Base-by-base conservation (phyloP, 108 stramenopile species). In the Chaetoceros tenuissimus region DNA sequence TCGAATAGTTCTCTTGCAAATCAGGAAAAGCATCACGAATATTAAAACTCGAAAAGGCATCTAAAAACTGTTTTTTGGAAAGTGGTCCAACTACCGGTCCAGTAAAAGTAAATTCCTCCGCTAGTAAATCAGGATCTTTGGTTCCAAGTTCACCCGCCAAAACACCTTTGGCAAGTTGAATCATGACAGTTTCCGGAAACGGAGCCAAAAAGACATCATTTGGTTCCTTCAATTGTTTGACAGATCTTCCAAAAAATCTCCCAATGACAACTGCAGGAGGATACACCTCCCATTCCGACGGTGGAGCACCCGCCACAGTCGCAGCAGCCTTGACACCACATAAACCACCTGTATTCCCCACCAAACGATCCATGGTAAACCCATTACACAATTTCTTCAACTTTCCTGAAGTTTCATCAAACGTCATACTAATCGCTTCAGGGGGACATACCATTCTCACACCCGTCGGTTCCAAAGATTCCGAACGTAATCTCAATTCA, bases 171-270 rank as follows among this genome's bases (percentile, higher is more conserved):
- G 78, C 81, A 3, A 82, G 64, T 31, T 74, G 67, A 31, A 79
- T 68, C 81, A 82, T 78, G 46, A 82, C 78, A 1, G 59, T 62
- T 29, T 77, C 77, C 24, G 81, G 81, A 53, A 79, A 82, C 5
- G 81, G 78, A 0, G 81, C 68, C 51, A 72, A 49, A 48, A 72
- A 60, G 0, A 49, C 48, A 13, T 63, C 59, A 0, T 54, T 60
- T 13, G 58, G 45, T 61, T 72, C 71, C 17, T n/a, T 16, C 10
- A 72, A 17, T 10, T 25, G 71, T 49, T 24, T 24, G 19, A 60
- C 27, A 5, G 64, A 59, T 10, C 71, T 48, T 43, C 64, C 71
- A 43, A 65, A 66, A 26, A 72, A 66, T 22, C 64, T 34, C 7
- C 49, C 25, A 25, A 54, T 13, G 10, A 72, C 71, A 1, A 51